Evolutionary conservation across 352 stramenopile genomes (phyloP).

Genomic region (Phytophthora constricta): DNA sequence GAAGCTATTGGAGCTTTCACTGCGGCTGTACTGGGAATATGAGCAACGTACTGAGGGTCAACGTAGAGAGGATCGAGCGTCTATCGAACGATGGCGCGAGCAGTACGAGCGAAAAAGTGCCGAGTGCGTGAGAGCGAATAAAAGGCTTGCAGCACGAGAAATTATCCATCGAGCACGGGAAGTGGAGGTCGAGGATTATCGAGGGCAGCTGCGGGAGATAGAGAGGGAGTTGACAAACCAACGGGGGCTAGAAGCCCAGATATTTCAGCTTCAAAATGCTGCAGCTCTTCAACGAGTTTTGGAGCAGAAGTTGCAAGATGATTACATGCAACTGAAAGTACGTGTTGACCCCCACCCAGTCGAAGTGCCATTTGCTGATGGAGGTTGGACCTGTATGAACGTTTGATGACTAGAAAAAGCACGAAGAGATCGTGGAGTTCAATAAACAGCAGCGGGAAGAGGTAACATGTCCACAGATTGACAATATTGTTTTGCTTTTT

Average conservation of each 20-base stretch:
- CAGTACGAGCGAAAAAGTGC: constrained; percentile 50
- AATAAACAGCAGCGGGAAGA: constrained; percentile 53
- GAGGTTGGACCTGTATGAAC: too few relatives aligned
- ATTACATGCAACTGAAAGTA: constrained; percentile 49
- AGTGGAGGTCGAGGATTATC: constrained; percentile 60
- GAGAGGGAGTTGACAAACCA: constrained; percentile 47
- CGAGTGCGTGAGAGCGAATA: constrained; percentile 55
- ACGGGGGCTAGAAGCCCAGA: constrained; percentile 41
- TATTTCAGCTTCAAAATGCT: constrained; percentile 50
- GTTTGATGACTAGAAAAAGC: constrained; percentile 38
- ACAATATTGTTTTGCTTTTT: neutral
- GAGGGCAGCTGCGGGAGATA: constrained; percentile 43
- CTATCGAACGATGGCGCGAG: constrained; percentile 57
- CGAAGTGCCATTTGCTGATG: too few relatives aligned
- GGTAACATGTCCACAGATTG: constrained; percentile 14
- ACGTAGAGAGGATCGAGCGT: constrained; percentile 50
- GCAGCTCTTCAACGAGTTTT: constrained; percentile 36
- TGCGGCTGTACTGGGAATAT: constrained; percentile 79
- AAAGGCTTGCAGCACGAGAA: constrained; percentile 62
- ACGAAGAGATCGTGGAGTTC: constrained; percentile 54
- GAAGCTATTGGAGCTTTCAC: constrained; percentile 72
- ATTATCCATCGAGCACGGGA: constrained; percentile 55
- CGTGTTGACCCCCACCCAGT: neutral
- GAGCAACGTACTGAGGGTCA: constrained; percentile 58
- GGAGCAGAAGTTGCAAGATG: constrained; percentile 38